Base-by-base conservation (phyloP, 2,329 filamentous ascomycete genomes). In the Diaporthe capsici region DNA sequence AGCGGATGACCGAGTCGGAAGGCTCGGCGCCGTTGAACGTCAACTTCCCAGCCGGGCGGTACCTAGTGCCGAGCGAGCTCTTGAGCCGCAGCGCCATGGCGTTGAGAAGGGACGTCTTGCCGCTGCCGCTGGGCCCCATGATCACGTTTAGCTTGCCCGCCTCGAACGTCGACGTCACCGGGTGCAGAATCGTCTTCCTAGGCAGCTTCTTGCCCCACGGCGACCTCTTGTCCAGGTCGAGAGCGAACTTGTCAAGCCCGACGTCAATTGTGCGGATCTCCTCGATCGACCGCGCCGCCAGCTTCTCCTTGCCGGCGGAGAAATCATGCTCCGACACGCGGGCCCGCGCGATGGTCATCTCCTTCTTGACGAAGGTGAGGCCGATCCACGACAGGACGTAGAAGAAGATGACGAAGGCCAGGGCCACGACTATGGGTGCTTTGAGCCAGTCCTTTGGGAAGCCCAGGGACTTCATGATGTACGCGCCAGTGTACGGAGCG, bases 71-170 rank as follows among this genome's bases (percentile, higher is more conserved):
- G 3, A 91, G 78, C 1, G 90, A 91, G 74, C 90, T 91, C 37
- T 91, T 90, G 6, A 95, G 84, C 22, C 94, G 87, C 4, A 91
- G 85, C 1, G 94, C 93, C 89, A 96, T 93, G 1, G 92, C 88
- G 80, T 94, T 95, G 15, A 95, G 86, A 0, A 95, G 85, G 0
- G 92, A 94, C 0, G 93, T 95, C 82, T 96, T 96, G 1, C 94
- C 94, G 61, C 91, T 93, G 0, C 94, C 94, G 0, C 93, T 95
- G 0, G 94, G 94, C 0, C 94, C 94, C 93, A 95, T 95, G 78
- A 96, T 94, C 34, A 95, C 89, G 77, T 95, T 95, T 20, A 96
- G 81, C 20, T 89, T 86, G 0, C 93, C 93, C 0, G 94, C 90
- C 63, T 90, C 87, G 78, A 96, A 95, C 0, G 89, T 90, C 0